A percentile compares a stretch with the other conserved stretches of the same genome.
Evolutionary conservation across 1,139 yeast genomes (phyloP).

Genomic region (Zygoascus meyerae): DNA sequence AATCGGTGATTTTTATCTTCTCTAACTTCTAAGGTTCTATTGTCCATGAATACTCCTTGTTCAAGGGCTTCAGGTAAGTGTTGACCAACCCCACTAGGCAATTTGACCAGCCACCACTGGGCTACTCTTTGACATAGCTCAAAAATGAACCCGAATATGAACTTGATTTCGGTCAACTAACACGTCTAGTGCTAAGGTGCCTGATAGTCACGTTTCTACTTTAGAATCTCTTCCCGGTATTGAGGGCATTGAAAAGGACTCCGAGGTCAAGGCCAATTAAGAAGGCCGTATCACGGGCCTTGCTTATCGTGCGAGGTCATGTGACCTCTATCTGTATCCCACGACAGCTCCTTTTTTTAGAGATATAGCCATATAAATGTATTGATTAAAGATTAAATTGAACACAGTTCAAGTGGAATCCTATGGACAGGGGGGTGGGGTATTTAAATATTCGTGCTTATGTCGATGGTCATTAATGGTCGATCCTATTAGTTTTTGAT

Average conservation of each 20-base stretch:
- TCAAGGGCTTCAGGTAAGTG: slow-evolving; percentile 27
- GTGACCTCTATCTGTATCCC: no score
- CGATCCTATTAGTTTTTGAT: background rate
- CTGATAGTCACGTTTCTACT: slow-evolving; percentile 26
- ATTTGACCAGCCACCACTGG: slow-evolving; percentile 2
- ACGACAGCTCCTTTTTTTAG: no score
- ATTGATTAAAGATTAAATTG: no score
- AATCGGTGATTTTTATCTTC: background rate
- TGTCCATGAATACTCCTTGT: slow-evolving; percentile 26
- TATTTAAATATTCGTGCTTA: no score
- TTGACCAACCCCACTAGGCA: slow-evolving; percentile 1
- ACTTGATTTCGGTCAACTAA: background rate
- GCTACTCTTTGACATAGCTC: no score
- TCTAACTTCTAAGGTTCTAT: slow-evolving; percentile 16
- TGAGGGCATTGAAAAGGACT: slow-evolving; percentile 31
- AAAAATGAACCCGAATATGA: no score
- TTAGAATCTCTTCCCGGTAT: slow-evolving; percentile 26
- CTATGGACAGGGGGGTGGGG: no score
- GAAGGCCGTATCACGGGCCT: background rate
- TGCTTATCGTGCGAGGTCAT: no score
- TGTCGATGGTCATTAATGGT: background rate
- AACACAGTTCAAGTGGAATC: no score
- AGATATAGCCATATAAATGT: no score
- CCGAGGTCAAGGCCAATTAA: slow-evolving; percentile 27
- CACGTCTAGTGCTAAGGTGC: slow-evolving; percentile 25